Conservation (phyloP, 345 rosid species). For the Noccaea bulbosa region DNA sequence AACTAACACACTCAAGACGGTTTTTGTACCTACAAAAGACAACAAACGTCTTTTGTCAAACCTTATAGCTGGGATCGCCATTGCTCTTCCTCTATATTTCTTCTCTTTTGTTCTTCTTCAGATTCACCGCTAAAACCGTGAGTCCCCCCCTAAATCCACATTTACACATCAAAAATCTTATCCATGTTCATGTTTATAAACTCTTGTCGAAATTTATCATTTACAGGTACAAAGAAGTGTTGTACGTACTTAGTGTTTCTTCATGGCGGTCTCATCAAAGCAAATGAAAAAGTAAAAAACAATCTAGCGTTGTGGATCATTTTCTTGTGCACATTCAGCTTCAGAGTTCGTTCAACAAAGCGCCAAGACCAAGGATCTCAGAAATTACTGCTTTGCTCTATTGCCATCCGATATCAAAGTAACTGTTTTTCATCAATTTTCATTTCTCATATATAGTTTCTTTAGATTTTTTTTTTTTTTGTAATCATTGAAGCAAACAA, state of each 20-base stretch:
- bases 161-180: conserved; percentile 4
- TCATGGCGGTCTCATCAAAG: neutral
- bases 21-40: conserved; percentile 80
- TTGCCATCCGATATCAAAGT: conserved; percentile 1
- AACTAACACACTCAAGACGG: conserved; percentile 73
- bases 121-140: conserved; percentile 68
- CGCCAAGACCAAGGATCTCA: conserved; percentile 8
- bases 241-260: conserved; percentile 12
- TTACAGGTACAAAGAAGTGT: conserved; percentile 17
- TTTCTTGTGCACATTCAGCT: conserved; percentile 21
- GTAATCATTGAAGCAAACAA: conserved; percentile 33
- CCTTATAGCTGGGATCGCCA: conserved; percentile 63
- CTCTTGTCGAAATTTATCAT: conserved; percentile 5
- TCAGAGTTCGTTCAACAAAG: conserved; percentile 19
- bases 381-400: conserved; percentile 3
- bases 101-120: conserved; percentile 75
- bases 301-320: conserved; percentile 15
- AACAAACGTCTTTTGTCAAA: conserved; percentile 64
- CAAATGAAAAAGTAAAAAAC: neutral
- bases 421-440: conserved; percentile 10
- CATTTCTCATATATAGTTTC: conserved; percentile 1
- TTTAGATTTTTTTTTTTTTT: conserved; percentile 14
- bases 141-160: conserved; percentile 49
- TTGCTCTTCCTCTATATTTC: conserved; percentile 61
- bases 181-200: neutral